phyloP scores from a whole-genome alignment of 2,329 filamentous ascomycete genomes.

The Penicillium sp. region DNA sequence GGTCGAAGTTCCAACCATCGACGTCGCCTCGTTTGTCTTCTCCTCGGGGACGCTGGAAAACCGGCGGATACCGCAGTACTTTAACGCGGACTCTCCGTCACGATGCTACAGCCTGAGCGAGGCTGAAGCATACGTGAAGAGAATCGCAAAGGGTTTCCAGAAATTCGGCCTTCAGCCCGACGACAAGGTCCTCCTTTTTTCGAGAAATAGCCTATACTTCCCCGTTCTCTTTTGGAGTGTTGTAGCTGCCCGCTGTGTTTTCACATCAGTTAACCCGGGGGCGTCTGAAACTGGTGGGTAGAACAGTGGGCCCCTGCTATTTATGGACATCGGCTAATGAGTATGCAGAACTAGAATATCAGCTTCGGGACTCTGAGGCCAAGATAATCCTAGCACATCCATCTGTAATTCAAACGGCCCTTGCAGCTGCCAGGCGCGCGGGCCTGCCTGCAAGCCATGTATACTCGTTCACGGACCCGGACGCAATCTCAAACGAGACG shows the following conservation, averaged over 20 bases:
- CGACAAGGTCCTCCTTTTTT: conserved; percentile 17
- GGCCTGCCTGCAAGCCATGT: conserved; percentile 5
- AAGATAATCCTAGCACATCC: conserved; percentile 9
- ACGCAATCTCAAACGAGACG: neutral
- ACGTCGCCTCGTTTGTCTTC: conserved; percentile 19
- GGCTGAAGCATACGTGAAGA: conserved; percentile 15
- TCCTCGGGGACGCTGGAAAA: neutral
- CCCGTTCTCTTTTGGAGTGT: conserved; percentile 17
- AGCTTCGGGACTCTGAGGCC: conserved; percentile 14
- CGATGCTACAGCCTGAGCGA: conserved; percentile 13
- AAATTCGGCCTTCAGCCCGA: conserved; percentile 9
- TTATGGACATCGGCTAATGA: neutral
- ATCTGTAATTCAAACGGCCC: neutral
- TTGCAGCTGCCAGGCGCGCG: neutral
- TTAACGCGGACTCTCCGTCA: conserved; percentile 11
- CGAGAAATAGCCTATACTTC: conserved; percentile 7
- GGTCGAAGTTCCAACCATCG: conserved; percentile 10
- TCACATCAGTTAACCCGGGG: conserved; percentile 9
- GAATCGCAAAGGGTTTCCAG: conserved; percentile 8
- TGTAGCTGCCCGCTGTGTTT: conserved; percentile 11
- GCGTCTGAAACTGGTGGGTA: conserved; percentile 5
- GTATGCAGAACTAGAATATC: conserved; percentile 14
- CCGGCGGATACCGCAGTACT: conserved; percentile 13
- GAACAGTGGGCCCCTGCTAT: neutral
- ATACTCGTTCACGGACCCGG: conserved; percentile 13